Percentiles rank a stretch among this genome's conserved stretches.
These are phyloP conservation scores for Lathyrus oleraceus DNA, from an alignment of 306 rosid genomes.

Conservation along the genomic window DNA sequence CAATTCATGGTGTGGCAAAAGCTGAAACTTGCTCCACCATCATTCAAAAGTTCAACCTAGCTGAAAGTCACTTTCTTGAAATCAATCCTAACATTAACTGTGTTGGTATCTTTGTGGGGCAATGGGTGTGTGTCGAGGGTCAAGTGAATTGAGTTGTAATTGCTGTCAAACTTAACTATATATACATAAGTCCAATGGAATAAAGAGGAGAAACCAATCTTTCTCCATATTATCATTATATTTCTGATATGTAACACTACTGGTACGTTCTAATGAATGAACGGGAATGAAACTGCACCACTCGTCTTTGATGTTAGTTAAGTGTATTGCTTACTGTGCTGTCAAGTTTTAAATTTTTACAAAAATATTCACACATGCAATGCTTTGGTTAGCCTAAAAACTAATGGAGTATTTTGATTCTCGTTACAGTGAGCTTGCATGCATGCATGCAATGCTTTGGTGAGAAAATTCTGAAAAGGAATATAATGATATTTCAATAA, in stretches of 20 bases:
- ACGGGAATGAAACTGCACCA: background rate
- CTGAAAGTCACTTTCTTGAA: constrained; percentile 14
- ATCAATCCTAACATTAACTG: constrained; percentile 48
- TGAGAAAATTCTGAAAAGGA: too few species aligned
- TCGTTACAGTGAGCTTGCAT: too few species aligned
- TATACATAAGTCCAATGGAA: background rate
- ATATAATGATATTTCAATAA: too few species aligned
- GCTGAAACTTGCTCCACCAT: constrained; percentile 40
- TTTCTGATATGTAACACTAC: background rate
- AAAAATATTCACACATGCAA: too few species aligned
- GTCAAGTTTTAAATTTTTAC: too few species aligned
- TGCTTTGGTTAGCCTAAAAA: too few species aligned
- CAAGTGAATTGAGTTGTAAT: constrained; percentile 3
- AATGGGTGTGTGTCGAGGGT: constrained; percentile 38
- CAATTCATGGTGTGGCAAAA: constrained; percentile 27
- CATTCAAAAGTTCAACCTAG: background rate
- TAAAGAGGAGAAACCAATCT: constrained; percentile 23
- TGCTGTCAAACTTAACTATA: too few species aligned
- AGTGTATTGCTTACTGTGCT: too few species aligned
- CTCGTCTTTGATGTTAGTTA: too few species aligned
- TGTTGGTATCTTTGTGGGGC: constrained; percentile 36
- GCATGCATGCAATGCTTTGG: too few species aligned
- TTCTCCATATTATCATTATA: background rate
- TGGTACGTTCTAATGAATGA: background rate
- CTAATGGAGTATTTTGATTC: too few species aligned